These are phyloP conservation scores for Cladosporium sp. DNA, from an alignment of 2,329 filamentous ascomycete species.

Conservation along the genomic window DNA sequence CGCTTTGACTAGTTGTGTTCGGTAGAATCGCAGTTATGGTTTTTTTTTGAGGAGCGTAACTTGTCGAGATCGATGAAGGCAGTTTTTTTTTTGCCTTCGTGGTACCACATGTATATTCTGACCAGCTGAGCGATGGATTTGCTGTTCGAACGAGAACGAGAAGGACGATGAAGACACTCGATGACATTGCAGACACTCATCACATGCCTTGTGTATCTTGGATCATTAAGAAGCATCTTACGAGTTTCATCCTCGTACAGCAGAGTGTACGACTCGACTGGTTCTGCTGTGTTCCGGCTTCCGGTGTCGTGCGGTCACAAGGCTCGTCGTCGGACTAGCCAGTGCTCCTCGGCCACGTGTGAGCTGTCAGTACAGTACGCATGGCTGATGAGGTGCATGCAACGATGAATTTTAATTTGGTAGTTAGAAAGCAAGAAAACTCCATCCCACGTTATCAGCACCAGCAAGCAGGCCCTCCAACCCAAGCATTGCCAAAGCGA, in stretches of 20 bases:
- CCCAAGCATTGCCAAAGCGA: neutral
- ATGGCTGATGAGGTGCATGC: neutral
- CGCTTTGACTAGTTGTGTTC: too few species aligned
- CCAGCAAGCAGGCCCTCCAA: neutral
- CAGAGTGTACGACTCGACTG: neutral
- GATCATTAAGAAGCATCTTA: too few species aligned
- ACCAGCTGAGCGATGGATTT: neutral
- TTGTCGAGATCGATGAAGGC: too few species aligned
- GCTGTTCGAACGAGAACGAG: neutral
- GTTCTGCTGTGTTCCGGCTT: neutral
- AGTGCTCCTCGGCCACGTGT: slow-evolving; percentile 10
- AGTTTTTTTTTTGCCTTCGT: too few species aligned
- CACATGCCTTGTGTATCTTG: slow-evolving; percentile 1
- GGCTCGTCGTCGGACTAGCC: neutral
- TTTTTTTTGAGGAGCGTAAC: too few species aligned
- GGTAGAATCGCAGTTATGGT: too few species aligned
- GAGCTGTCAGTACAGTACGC: slow-evolving; percentile 14
- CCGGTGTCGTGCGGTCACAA: slow-evolving; percentile 6
- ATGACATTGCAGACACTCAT: neutral
- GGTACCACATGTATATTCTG: too few species aligned
- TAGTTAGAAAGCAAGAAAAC: neutral
- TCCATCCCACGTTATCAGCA: neutral
- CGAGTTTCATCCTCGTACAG: neutral
- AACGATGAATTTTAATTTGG: too few species aligned
- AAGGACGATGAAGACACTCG: neutral